phyloP scores from a whole-genome alignment of 352 stramenopile species.

The Phytophthora cajani region DNA sequence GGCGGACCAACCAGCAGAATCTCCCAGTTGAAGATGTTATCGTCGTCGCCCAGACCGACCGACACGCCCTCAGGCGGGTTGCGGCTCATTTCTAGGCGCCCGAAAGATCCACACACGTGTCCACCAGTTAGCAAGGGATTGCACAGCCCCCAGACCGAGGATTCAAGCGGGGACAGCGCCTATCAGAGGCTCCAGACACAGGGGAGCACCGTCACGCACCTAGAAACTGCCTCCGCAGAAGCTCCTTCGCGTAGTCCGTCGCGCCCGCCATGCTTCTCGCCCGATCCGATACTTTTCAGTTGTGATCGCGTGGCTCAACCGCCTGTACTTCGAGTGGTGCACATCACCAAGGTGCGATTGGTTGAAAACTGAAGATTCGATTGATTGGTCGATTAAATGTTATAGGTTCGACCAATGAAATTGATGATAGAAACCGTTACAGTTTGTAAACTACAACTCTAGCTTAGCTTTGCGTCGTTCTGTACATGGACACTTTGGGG shows the following conservation, averaged over 20 bases:
- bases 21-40: slow-evolving; percentile 99
- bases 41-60: slow-evolving; percentile 97
- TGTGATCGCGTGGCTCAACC: slow-evolving; percentile 27
- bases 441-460: slow-evolving; percentile 1
- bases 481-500: slow-evolving; percentile 24
- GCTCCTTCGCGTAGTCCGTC: slow-evolving; percentile 81
- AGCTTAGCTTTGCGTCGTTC: slow-evolving; percentile 8
- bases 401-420: slow-evolving; percentile 10
- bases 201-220: slow-evolving; percentile 42
- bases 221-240: slow-evolving; percentile 83
- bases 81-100: slow-evolving; percentile 95
- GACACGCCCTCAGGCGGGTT: slow-evolving; percentile 99
- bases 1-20: slow-evolving; percentile 97
- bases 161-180: slow-evolving; percentile 4
- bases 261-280: slow-evolving; percentile 47
- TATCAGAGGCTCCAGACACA: not conserved
- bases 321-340: not conserved
- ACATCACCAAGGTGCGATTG: slow-evolving; percentile 3
- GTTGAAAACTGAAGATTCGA: slow-evolving; percentile 6
- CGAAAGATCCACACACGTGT: slow-evolving; percentile 22
- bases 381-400: not conserved
- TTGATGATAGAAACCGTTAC: slow-evolving; percentile 16
- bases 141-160: not conserved
- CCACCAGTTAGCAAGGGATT: slow-evolving; percentile 11
- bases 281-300: slow-evolving; percentile 23